A percentile compares a stretch with the other conserved stretches of the same genome.
phyloP scores from a whole-genome alignment of 2,329 filamentous ascomycete genomes.

The Fusarium robinianum region DNA sequence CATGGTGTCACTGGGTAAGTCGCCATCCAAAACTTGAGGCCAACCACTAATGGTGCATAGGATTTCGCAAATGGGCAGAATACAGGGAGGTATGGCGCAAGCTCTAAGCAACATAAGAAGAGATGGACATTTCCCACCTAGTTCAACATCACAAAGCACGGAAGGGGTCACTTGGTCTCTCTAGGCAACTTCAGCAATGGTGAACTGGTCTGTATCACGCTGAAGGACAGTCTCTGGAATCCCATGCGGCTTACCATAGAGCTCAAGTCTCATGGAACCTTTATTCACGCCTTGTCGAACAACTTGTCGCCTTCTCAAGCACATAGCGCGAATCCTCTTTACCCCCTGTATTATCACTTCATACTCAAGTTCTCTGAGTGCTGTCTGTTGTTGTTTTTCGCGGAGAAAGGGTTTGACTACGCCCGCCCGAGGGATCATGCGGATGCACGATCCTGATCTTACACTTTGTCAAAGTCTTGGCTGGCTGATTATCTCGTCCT shows the following conservation, averaged over 20 bases:
- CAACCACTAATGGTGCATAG: constrained; percentile 40
- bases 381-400: too few relatives aligned
- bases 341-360: too few relatives aligned
- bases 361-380: too few relatives aligned
- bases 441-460: constrained; percentile 6
- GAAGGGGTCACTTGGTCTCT: neutral
- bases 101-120: constrained; percentile 30
- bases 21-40: neutral
- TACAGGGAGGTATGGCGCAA: constrained; percentile 61
- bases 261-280: too few relatives aligned
- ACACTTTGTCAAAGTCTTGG: neutral
- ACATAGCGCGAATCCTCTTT: too few relatives aligned
- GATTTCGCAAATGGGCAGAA: constrained; percentile 62
- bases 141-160: constrained; percentile 4
- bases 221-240: neutral
- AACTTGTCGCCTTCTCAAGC: too few relatives aligned
- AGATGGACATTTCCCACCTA: neutral
- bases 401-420: too few relatives aligned
- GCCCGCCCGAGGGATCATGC: too few relatives aligned
- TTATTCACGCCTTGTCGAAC: too few relatives aligned
- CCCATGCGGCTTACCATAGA: too few relatives aligned
- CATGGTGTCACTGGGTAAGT: constrained; percentile 57
- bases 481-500: constrained; percentile 2
- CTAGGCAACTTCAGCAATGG: neutral
- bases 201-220: neutral